Evolutionary conservation across 345 rosid species (phyloP).

Genomic region (Ceriops decandra): DNA sequence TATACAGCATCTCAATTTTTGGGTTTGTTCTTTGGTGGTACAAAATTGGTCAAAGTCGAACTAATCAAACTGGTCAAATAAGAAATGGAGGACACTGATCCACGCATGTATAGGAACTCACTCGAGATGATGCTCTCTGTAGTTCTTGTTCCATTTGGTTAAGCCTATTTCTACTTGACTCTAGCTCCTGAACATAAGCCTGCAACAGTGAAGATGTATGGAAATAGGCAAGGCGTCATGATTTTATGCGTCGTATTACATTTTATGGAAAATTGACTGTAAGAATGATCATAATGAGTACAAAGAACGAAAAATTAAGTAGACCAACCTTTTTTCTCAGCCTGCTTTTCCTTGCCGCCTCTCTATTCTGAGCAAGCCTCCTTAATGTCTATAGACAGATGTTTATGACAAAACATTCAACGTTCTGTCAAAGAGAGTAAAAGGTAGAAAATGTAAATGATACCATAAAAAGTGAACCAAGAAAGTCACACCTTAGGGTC

Average conservation of each 20-base stretch:
- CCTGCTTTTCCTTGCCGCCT: constrained; percentile 98
- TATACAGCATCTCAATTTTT: too few species aligned
- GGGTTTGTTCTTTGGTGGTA: too few species aligned
- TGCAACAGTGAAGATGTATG: constrained; percentile 22
- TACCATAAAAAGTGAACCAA: not conserved
- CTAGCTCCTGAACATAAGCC: constrained; percentile 98
- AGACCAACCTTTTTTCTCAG: constrained; percentile 71
- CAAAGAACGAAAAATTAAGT: not conserved
- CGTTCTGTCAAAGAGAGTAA: not conserved
- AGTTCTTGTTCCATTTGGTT: constrained; percentile 91
- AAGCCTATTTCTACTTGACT: constrained; percentile 89
- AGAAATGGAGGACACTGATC: too few species aligned
- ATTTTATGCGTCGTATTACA: constrained; percentile 11
- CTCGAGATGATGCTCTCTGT: constrained; percentile 85
- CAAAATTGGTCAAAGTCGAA: not conserved
- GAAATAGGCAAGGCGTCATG: not conserved
- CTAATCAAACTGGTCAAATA: too few species aligned
- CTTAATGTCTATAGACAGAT: constrained; percentile 56
- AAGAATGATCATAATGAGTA: not conserved
- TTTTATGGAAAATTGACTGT: not conserved
- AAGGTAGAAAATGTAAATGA: not conserved
- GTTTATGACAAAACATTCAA: constrained; percentile 11
- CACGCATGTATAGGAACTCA: constrained; percentile 19
- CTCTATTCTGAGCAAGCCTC: constrained; percentile 99
- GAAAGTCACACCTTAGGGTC: constrained; percentile 45